A percentile compares a stretch with the other conserved stretches of the same genome.
Conservation (phyloP, 805 yeast species). For the Candida palmyrensis region DNA sequence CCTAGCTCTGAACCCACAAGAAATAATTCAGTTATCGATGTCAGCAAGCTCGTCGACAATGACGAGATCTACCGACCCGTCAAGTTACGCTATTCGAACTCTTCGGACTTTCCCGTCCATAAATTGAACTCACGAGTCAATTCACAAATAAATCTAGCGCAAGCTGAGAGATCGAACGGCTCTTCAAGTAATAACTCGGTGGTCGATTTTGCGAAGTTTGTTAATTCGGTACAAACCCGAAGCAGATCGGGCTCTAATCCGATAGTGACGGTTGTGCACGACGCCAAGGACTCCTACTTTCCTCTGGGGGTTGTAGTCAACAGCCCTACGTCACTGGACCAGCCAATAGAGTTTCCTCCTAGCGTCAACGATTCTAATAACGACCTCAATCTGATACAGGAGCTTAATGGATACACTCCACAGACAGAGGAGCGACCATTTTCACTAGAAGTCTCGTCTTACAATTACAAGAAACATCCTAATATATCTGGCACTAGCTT, state of each 20-base stretch:
- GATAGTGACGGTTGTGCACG: constrained; percentile 8
- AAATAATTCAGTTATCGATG: constrained; percentile 35
- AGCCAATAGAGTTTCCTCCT: no score
- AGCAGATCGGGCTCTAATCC: constrained; percentile 23
- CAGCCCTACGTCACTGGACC: not conserved
- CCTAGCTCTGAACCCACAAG: constrained; percentile 39
- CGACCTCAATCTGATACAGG: constrained; percentile 5
- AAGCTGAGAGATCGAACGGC: constrained; percentile 12
- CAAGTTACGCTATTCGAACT: constrained; percentile 31
- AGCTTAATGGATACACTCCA: constrained; percentile 6
- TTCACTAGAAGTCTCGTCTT: constrained; percentile 17
- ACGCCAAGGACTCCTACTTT: constrained; percentile 24
- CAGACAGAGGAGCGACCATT: constrained; percentile 6
- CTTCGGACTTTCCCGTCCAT: constrained; percentile 35
- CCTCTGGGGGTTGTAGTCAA: constrained; percentile 9
- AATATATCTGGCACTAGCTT: constrained; percentile 10
- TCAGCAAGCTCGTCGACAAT: constrained; percentile 27
- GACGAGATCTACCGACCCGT: constrained; percentile 35
- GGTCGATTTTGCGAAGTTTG: constrained; percentile 18
- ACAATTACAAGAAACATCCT: constrained; percentile 14
- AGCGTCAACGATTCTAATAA: constrained; percentile 5
- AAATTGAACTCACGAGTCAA: constrained; percentile 35
- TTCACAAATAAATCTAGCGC: constrained; percentile 31
- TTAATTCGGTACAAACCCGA: constrained; percentile 8
- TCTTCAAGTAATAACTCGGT: constrained; percentile 19